Evolutionary conservation across 2,329 filamentous ascomycete genomes (phyloP), one percentile per base, ranked within the genome.

Genomic region (Trichophyton simii): DNA sequence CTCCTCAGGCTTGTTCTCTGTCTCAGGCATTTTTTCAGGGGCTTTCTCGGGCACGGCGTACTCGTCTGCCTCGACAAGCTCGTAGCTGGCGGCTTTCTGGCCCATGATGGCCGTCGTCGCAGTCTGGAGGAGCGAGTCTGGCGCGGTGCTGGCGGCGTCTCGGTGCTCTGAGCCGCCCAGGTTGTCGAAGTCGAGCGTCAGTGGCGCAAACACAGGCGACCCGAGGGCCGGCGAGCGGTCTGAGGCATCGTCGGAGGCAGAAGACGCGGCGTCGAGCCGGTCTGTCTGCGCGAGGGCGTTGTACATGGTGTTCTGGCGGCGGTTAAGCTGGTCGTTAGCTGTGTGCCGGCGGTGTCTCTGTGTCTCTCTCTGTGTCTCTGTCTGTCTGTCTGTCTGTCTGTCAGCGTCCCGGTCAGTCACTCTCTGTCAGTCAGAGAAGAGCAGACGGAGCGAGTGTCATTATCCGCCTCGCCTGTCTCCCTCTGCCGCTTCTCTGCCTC

Each of bases 1-100:
- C 57, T 74, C 71, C n/a, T 44, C 41, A n/a, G n/a, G 15, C 15
- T 44, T 44, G 6, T 44, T 44, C 15, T 44, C n/a, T n/a, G 15
- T 44, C 41, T 44, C 41, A 38, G 34, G 9, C n/a, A 6, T 44
- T 4, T 6, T 44, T 18, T 44, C 41, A n/a, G 41, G 41, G n/a
- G 41, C 8, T n/a, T 44, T 18, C n/a, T 5, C n/a, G n/a, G 15
- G 15, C n/a, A 20, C 41, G 15, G 41, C 41, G 58, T 77, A 76
- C 64, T 78, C 77, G 64, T 79, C 76, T 38, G 73, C 75, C 63
- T 78, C 77, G 31, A 79, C 70, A 62, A 78, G 70, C 59, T 78
- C 75, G 67, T 79, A 79, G 64, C 70, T 75, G 18, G 50, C 22
- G n/a, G 25, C 57, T 41, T 46, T 61, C 57, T 61, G 61, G 20